Base-by-base conservation (phyloP, 164 flowering plant species). In the Tetracentron sinense region DNA sequence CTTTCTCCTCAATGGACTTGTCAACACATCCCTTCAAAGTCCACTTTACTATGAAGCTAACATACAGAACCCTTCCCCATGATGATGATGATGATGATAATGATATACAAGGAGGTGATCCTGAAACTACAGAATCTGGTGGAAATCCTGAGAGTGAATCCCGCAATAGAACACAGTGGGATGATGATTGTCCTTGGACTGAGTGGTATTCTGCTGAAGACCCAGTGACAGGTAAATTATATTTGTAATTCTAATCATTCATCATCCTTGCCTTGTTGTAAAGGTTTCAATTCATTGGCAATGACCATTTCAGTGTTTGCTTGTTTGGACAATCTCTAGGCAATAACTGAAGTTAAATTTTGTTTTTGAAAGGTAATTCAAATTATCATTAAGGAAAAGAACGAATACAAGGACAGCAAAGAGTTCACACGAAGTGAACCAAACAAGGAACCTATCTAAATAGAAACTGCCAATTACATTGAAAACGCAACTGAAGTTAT, bases 131-230 rank as follows among this genome's bases (percentile, higher is more conserved):
- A n/a, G 85, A 77, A 55, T 68, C 81, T 67, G 77, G 62, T 42
- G 78, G 44, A 58, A 64, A 61, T 65, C 49, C 66, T 56, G 82
- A 67, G 58, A 67, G 42, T 72, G 79, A 73, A 1, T 65, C 54
- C 20, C 80, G 49, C 62, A 75, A 22, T 30, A 85, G 64, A 77
- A 54, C 68, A 44, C 90, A 85, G 55, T 95, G 99, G 99, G 99
- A 95, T 78, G 97, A 86, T 75, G 94, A 88, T 71, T 95, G 96
- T 70, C 94, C 99, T 71, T 92, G 99, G 99, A 84, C 92, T 67
- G 91, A 86, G 72, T 95, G 99, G 99, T 92, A 89, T 68, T 88
- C 96, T 62, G 93, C 96, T 23, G 97, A 95, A 75, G 94, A 95
- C 65, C 97, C 97, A 20, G 64, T 92, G 28, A 85, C 79, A 85